Evolutionary conservation across 306 rosid genomes (phyloP).

Genomic region (Quercus agrifolia): DNA sequence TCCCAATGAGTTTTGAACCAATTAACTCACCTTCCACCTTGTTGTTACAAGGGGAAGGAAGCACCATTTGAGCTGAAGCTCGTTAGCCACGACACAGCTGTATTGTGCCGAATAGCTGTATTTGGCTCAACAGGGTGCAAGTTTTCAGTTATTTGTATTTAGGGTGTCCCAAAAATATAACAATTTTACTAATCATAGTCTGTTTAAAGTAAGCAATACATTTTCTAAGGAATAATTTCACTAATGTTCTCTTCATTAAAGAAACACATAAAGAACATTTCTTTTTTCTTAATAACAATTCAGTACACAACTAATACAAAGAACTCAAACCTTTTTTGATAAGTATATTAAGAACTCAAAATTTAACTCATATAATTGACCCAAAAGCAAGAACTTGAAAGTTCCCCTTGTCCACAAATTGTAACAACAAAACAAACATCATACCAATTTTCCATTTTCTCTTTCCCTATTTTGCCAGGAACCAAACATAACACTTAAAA

Average conservation of each 20-base stretch:
- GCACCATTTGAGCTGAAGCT: no score
- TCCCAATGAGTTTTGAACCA: no score
- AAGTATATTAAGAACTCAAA: not conserved
- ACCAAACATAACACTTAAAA: not conserved
- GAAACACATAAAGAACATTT: not conserved
- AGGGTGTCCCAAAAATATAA: not conserved
- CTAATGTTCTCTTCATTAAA: not conserved
- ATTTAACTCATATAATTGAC: not conserved
- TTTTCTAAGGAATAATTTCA: not conserved
- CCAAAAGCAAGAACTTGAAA: not conserved
- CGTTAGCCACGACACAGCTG: not conserved
- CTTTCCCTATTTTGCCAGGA: not conserved
- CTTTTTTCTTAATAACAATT: not conserved
- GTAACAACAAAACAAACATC: not conserved
- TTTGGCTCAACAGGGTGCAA: not conserved
- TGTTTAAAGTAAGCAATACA: no score
- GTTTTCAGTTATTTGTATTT: not conserved
- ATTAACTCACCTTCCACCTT: no score
- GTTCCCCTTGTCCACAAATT: not conserved
- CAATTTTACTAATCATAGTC: no score
- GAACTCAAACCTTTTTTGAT: no score
- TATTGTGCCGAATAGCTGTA: not conserved
- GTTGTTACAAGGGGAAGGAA: no score
- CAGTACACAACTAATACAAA: not conserved
- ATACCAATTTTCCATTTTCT: not conserved